Conservation (phyloP, 2,329 filamentous ascomycete genomes). For the Fusarium chaquense region DNA sequence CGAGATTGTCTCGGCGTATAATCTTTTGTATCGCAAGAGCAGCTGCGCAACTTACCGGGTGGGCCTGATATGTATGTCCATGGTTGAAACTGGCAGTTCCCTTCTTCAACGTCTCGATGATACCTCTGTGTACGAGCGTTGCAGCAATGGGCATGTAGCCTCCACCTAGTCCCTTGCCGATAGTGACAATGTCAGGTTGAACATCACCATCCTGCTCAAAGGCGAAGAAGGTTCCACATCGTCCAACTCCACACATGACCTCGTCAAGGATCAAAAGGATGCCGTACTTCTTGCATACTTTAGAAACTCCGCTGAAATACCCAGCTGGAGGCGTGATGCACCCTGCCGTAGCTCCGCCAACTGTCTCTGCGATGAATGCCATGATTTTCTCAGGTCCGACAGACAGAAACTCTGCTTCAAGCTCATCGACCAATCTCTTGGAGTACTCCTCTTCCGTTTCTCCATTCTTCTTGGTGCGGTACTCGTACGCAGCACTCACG, state of each 20-base stretch:
- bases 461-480: constrained; percentile 63
- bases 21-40: constrained; percentile 73
- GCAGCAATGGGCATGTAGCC: constrained; percentile 73
- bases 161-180: constrained; percentile 75
- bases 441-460: constrained; percentile 73
- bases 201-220: constrained; percentile 70
- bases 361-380: constrained; percentile 79
- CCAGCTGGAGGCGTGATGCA: constrained; percentile 74
- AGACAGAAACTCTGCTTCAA: constrained; percentile 74
- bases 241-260: constrained; percentile 76
- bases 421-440: constrained; percentile 68
- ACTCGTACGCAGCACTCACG: constrained; percentile 76
- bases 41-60: constrained; percentile 69
- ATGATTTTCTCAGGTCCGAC: constrained; percentile 75
- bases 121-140: constrained; percentile 65
- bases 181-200: constrained; percentile 71
- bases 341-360: constrained; percentile 76
- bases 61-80: constrained; percentile 72
- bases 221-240: constrained; percentile 69
- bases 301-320: constrained; percentile 76
- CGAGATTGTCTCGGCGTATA: constrained; percentile 66
- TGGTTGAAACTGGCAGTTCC: constrained; percentile 59
- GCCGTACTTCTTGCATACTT: constrained; percentile 77
- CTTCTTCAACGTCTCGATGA: constrained; percentile 59
- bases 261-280: constrained; percentile 84